phyloP scores from a whole-genome alignment of 768 basidiomycete genomes.

The Hysterangium stoloniferum region DNA sequence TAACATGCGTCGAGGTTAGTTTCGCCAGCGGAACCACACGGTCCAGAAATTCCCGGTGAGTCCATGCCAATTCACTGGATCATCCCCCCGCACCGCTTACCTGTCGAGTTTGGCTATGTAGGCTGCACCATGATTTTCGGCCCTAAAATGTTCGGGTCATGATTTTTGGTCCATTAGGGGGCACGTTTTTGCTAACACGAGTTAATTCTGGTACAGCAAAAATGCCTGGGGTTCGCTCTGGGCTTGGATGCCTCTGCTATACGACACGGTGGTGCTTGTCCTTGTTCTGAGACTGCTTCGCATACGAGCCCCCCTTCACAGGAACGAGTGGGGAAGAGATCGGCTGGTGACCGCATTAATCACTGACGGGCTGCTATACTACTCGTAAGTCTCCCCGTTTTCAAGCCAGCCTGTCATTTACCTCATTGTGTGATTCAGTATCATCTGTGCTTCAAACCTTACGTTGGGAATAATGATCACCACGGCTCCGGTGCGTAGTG shows the following conservation, averaged over 20 bases:
- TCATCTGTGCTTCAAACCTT: conserved; percentile 30
- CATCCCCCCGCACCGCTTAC: neutral
- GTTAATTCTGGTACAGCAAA: conserved; percentile 12
- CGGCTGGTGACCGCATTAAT: neutral
- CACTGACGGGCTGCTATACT: neutral
- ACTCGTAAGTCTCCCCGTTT: neutral
- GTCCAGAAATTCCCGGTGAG: too few relatives aligned
- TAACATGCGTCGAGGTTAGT: too few relatives aligned
- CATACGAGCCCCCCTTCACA: neutral
- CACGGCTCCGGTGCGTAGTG: conserved; percentile 14
- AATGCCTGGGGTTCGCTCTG: conserved; percentile 26
- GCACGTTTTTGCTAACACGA: neutral
- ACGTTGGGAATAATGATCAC: conserved; percentile 32
- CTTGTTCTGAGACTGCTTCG: conserved; percentile 12
- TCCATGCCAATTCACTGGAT: too few relatives aligned
- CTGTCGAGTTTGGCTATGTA: conserved; percentile 13
- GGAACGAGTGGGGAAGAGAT: neutral
- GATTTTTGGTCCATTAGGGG: neutral
- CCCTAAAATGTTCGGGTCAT: conserved; percentile 18
- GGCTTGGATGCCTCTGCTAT: conserved; percentile 35
- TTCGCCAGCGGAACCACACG: too few relatives aligned
- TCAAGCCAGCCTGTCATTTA: neutral
- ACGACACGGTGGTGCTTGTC: conserved; percentile 29
- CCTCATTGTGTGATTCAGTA: conserved; percentile 17
- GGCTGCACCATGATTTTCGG: conserved; percentile 37